Conservation (phyloP, 1,284 basidiomycete genomes). For the Omphalotus olearius region DNA sequence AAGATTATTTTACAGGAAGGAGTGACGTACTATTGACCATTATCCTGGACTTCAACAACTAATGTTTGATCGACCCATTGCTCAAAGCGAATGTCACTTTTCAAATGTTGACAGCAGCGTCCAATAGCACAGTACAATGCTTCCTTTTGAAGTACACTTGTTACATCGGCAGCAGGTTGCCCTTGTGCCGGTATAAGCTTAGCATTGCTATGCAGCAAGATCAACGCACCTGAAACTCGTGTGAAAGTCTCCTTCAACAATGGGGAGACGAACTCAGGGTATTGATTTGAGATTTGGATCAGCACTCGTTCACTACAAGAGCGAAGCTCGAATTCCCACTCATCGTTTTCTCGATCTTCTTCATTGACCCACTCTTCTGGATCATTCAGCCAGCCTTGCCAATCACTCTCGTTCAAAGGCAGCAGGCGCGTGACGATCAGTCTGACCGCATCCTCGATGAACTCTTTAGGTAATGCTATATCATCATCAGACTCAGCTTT, state of each 20-base stretch:
- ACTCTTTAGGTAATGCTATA: constrained; percentile 67
- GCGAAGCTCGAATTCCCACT: constrained; percentile 86
- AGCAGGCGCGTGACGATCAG: constrained; percentile 80
- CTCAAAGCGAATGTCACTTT: constrained; percentile 60
- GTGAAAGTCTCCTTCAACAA: constrained; percentile 60
- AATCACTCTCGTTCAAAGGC: constrained; percentile 73
- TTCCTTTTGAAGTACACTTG: constrained; percentile 74
- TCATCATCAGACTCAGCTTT: constrained; percentile 4
- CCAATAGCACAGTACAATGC: constrained; percentile 87
- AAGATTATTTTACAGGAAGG: neutral
- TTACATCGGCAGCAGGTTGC: constrained; percentile 52
- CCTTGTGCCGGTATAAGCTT: constrained; percentile 30
- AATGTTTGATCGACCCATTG: constrained; percentile 63
- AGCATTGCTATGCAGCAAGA: neutral
- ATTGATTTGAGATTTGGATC: constrained; percentile 75
- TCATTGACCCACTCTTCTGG: constrained; percentile 88
- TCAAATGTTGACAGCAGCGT: constrained; percentile 70
- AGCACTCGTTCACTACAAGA: constrained; percentile 87
- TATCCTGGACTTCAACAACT: constrained; percentile 51
- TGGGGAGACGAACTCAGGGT: constrained; percentile 69
- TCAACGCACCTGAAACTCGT: constrained; percentile 46
- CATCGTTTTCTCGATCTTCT: constrained; percentile 82
- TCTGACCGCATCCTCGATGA: constrained; percentile 76
- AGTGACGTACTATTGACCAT: constrained; percentile 36
- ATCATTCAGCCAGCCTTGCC: constrained; percentile 77